Evolutionary conservation across 805 yeast species (phyloP).

Genomic region (Kodamaea jinghongensis): DNA sequence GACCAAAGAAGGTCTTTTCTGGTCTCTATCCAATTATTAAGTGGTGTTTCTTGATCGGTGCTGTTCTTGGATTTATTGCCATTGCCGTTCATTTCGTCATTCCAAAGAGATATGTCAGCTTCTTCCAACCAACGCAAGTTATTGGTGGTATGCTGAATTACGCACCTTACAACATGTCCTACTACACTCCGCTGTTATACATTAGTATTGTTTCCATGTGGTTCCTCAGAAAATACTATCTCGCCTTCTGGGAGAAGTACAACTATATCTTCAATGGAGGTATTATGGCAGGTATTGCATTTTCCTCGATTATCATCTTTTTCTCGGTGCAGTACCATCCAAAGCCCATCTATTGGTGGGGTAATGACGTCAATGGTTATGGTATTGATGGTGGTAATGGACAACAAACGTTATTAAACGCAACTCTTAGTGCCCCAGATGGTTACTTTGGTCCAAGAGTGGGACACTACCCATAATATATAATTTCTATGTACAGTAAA

Average conservation of each 20-base stretch:
- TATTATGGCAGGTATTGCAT: conserved; percentile 34
- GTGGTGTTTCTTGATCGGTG: conserved; percentile 35
- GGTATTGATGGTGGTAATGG: conserved; percentile 34
- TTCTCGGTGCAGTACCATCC: conserved; percentile 36
- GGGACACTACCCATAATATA: conserved; percentile 23
- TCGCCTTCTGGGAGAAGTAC: conserved; percentile 36
- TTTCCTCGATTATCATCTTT: conserved; percentile 33
- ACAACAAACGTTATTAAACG: conserved; percentile 14
- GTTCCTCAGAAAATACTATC: conserved; percentile 25
- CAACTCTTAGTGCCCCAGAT: conserved; percentile 21
- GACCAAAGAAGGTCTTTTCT: conserved; percentile 28
- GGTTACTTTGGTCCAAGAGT: conserved; percentile 39
- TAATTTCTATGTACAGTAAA: no score
- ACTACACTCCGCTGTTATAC: conserved; percentile 30
- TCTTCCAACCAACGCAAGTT: conserved; percentile 33
- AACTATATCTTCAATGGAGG: conserved; percentile 32
- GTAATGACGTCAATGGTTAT: conserved; percentile 22
- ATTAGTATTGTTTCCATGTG: conserved; percentile 26
- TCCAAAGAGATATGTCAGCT: conserved; percentile 20
- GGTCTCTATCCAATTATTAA: conserved; percentile 33
- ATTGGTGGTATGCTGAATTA: conserved; percentile 30
- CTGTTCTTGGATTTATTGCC: conserved; percentile 23
- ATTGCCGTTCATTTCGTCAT: conserved; percentile 15
- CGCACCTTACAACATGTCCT: conserved; percentile 35
- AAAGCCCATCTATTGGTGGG: conserved; percentile 32